A percentile compares a stretch with the other conserved stretches of the same genome.
These are phyloP conservation scores for button mushroom (Agaricus bisporus) DNA, from an alignment of 768 basidiomycete species.

Conservation along the genomic window DNA sequence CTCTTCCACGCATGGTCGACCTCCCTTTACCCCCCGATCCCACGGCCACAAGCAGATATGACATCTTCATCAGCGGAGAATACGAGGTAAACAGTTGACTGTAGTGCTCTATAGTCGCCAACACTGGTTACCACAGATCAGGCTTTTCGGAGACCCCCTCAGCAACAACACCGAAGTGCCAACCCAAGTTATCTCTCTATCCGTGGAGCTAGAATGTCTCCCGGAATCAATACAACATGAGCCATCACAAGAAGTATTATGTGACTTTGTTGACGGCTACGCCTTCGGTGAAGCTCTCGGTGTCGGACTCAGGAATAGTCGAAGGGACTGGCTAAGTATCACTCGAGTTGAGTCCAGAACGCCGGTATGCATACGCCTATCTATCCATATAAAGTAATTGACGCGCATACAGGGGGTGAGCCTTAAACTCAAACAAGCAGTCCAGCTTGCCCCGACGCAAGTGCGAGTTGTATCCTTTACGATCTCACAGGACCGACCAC, in stretches of 20 bases:
- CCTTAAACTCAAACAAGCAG: constrained; percentile 21
- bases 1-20: constrained; percentile 40
- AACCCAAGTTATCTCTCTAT: constrained; percentile 48
- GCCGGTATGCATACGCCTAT: neutral
- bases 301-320: constrained; percentile 46
- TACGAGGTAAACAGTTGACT: constrained; percentile 55
- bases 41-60: constrained; percentile 45
- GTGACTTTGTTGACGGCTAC: constrained; percentile 70
- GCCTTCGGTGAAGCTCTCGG: constrained; percentile 71
- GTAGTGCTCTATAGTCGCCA: neutral
- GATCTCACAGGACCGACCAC: constrained; percentile 28
- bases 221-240: constrained; percentile 29
- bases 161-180: constrained; percentile 38
- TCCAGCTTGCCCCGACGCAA: constrained; percentile 55
- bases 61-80: constrained; percentile 71
- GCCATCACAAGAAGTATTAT: constrained; percentile 46
- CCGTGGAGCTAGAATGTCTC: constrained; percentile 33
- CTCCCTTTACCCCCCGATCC: constrained; percentile 43
- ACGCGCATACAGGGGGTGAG: constrained; percentile 19
- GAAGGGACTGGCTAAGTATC: constrained; percentile 52
- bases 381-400: neutral
- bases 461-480: constrained; percentile 47
- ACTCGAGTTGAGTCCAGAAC: constrained; percentile 7
- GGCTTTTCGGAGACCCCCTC: constrained; percentile 76
- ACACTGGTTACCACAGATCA: constrained; percentile 41